These are phyloP conservation scores for Pestalotiopsis sp. DNA, from an alignment of 2,329 filamentous ascomycete genomes.

Conservation along the genomic window DNA sequence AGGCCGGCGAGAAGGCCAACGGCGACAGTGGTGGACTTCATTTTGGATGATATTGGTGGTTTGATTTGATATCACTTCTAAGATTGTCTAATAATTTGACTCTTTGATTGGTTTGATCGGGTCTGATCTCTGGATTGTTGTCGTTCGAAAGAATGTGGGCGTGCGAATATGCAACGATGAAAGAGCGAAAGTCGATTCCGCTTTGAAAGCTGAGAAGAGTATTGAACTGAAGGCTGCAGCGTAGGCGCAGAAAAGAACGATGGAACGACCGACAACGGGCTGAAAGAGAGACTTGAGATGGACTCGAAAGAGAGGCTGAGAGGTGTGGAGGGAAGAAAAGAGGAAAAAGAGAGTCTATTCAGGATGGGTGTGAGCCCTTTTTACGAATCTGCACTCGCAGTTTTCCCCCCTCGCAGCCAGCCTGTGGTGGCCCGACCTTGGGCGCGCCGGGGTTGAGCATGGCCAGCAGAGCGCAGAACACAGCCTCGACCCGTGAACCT, in stretches of 20 bases:
- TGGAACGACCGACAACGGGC: slow-evolving; percentile 30
- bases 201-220: slow-evolving; percentile 17
- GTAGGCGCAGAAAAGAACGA: slow-evolving; percentile 28
- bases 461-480: not conserved
- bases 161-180: slow-evolving; percentile 29
- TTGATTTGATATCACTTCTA: slow-evolving; percentile 8
- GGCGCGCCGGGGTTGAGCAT: not conserved
- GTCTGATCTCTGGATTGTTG: slow-evolving; percentile 31
- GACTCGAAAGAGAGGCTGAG: slow-evolving; percentile 16
- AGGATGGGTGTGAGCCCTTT: slow-evolving; percentile 25
- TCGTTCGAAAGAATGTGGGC: slow-evolving; percentile 32
- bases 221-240: slow-evolving; percentile 29
- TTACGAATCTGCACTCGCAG: slow-evolving; percentile 19
- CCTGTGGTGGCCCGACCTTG: not conserved
- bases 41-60: slow-evolving; percentile 24
- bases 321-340: slow-evolving; percentile 13
- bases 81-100: slow-evolving; percentile 15
- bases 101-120: slow-evolving; percentile 18
- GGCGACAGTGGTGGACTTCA: slow-evolving; percentile 37
- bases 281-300: slow-evolving; percentile 29
- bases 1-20: slow-evolving; percentile 35
- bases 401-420: not conserved
- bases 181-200: slow-evolving; percentile 40
- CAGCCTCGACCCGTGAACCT: slow-evolving; percentile 9
- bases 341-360: slow-evolving; percentile 24